Base-by-base conservation (phyloP, 1,284 basidiomycete species). In the Microbotryum scabiosae region DNA sequence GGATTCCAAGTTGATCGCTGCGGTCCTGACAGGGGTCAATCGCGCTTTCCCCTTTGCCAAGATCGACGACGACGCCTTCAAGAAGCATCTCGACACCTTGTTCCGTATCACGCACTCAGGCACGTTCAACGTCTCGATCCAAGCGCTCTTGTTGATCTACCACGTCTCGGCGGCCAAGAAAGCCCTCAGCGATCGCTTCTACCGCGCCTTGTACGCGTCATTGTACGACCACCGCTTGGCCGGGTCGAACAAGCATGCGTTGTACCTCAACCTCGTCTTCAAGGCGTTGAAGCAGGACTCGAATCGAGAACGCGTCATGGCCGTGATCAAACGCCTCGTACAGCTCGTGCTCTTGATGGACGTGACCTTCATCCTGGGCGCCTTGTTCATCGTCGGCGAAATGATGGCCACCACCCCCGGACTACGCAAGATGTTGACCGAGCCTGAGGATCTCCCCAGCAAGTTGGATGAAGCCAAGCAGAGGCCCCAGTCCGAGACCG, bases 261-360 rank as follows among this genome's bases (percentile, higher is more conserved):
- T 98, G 86, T 98, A 97, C 75, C 82, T 99, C 67, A 98, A 98
- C 74, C 78, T 99, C 23, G 76, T 97, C 23, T 94, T 96, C 82
- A 94, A 91, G 73, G 86, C 90, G 20, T 77, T 97, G 69, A 96
- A 96, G 75, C 81, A 80, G 4, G 94, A 97, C 72, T 75, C 75
- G 14, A 84, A 83, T 56, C 67, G 75, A 0, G 82, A 82, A 61
- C 81, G 91, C 21, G 82, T 88, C 10, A 85, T 85, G 75, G 90
- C 91, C 0, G 85, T 97, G 61, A 82, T 97, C 48, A 85, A 90
- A 73, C 80, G 96, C 56, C 84, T 97, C 54, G 79, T 93, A 30
- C 94, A 98, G 76, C 80, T 93, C 51, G 78, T 97, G 44, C 80
- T 4, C 78, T 74, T 82, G 77, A 90, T 46, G 86, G 90, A 47